Evolutionary conservation across 75 land plant genomes (phyloP), one percentile per base, ranked within the genome.

Genomic region (Pinus taeda): DNA sequence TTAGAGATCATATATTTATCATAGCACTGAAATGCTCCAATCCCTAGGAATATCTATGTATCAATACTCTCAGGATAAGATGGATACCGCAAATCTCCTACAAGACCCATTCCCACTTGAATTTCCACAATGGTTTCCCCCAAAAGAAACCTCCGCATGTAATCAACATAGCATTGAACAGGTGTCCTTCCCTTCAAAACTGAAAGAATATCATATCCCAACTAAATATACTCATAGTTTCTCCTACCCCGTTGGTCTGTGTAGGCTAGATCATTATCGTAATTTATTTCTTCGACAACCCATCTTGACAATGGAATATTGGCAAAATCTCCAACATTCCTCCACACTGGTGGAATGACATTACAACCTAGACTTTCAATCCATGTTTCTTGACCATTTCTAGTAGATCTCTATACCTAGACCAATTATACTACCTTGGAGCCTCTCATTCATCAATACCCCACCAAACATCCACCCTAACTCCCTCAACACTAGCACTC

Each of bases 391-490:
- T 84, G 0, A 87, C 92, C 97, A 94, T 90, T 75, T 90, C 92
- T 60, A 94, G 57, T 12, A 94, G 84, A 81, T 94, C 97, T 18
- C 76, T 63, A 77, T 94, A 94, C 14, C 94, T 94, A 1, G 82
- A 79, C 92, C 92, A 94, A 74, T 94, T 90, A 75, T 94, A 92
- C 30, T 53, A 67, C n/a, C 89, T 84, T 2, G 94, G 92, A 21
- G 62, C 66, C 45, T 94, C 97, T 62, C 81, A 79, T 85, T 94
- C 97, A 60, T 92, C 95, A 78, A 92, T 58, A 13, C 97, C 97
- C 97, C 97, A 94, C 96, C 97, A 94, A 64, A 94, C 95, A 71
- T 94, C 97, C 89, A 94, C 82, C 97, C 92, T 94, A 37, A 94
- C 78, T 70, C 97, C 97, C 63, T 90, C 92, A 61, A 92, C 97